phyloP scores from a whole-genome alignment of 257 asterid species.

The Fraxinus excelsior region DNA sequence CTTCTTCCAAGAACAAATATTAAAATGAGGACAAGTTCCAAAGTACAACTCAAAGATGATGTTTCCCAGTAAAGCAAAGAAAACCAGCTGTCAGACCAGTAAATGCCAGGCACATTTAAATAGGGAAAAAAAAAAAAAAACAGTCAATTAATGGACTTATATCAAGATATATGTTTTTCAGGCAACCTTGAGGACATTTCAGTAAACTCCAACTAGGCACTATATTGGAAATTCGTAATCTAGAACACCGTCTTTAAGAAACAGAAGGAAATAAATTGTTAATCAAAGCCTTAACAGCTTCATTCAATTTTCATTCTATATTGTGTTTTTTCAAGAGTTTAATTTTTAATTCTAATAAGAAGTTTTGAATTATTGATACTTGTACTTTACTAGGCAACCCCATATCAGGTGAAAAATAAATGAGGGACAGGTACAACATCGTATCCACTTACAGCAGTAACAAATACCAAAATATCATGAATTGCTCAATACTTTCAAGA shows the following conservation, averaged over 20 bases:
- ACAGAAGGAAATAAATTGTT: too few relatives aligned
- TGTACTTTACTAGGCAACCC: background rate
- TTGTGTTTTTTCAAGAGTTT: background rate
- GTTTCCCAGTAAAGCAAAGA: background rate
- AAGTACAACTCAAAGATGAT: background rate
- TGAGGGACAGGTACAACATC: background rate
- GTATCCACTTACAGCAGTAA: background rate
- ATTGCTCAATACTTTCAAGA: background rate
- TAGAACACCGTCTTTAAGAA: background rate
- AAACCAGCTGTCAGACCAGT: too few relatives aligned
- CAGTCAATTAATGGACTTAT: too few relatives aligned
- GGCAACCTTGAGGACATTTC: too few relatives aligned
- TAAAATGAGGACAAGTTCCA: background rate
- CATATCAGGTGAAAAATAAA: background rate
- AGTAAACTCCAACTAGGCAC: too few relatives aligned
- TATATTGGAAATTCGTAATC: background rate
- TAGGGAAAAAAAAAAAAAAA: too few relatives aligned
- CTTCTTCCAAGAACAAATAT: background rate
- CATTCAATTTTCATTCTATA: background rate
- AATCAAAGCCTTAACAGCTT: background rate
- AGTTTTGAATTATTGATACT: background rate
- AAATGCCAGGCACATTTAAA: too few relatives aligned
- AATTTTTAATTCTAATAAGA: too few relatives aligned
- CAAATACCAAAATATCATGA: background rate
- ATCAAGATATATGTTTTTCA: too few relatives aligned